Evolutionary conservation across 2,329 filamentous ascomycete genomes (phyloP).

Genomic region (Diaporthe eres): DNA sequence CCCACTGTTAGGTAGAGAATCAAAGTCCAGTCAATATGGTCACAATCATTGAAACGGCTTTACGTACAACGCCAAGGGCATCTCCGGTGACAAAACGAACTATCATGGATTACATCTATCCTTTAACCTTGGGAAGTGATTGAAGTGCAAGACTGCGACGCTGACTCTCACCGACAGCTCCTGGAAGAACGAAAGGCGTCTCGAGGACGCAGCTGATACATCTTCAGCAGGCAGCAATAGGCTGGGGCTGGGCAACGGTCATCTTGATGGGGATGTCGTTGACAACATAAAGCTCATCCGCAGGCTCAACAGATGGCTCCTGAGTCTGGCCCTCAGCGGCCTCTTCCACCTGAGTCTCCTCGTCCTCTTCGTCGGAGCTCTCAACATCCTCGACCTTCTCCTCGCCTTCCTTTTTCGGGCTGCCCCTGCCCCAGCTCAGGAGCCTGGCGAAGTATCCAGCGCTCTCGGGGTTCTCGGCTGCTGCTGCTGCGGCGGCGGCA

Average conservation of each 20-base stretch:
- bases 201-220: constrained; percentile 16
- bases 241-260: constrained; percentile 15
- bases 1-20: too few relatives aligned
- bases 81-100: neutral
- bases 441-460: constrained; percentile 18
- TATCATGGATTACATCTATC: neutral
- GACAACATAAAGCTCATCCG: constrained; percentile 21
- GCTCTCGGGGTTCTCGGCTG: constrained; percentile 18
- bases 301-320: constrained; percentile 2
- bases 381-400: neutral
- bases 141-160: neutral
- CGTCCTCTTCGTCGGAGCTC: constrained; percentile 11
- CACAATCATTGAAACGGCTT: neutral
- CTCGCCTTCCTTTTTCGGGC: neutral
- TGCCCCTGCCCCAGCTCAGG: constrained; percentile 21
- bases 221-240: constrained; percentile 11
- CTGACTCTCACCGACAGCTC: neutral
- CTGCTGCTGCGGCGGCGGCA: neutral
- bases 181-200: neutral
- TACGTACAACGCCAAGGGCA: too few relatives aligned
- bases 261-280: constrained; percentile 7
- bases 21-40: neutral
- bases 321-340: neutral
- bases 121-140: neutral
- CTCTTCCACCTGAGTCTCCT: constrained; percentile 11